phyloP scores from a whole-genome alignment of 495 filamentous ascomycete species.

The Alectoria sarmentosa region DNA sequence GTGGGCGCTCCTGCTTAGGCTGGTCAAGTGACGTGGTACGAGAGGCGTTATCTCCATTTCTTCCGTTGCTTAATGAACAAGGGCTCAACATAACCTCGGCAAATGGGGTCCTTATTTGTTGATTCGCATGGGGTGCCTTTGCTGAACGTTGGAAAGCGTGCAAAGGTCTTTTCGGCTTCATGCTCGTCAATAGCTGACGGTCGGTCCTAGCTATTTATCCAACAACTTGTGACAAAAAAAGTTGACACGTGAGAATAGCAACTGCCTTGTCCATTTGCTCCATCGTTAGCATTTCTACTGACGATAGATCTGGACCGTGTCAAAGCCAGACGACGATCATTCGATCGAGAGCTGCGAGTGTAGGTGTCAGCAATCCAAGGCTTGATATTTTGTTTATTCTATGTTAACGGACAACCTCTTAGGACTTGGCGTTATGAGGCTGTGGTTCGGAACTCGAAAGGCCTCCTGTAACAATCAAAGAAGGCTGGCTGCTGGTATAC shows the following conservation, averaged over 20 bases:
- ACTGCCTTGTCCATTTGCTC: neutral
- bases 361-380: neutral
- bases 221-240: neutral
- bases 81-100: neutral
- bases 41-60: neutral
- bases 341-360: neutral
- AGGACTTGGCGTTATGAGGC: too few species aligned
- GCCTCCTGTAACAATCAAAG: too few species aligned
- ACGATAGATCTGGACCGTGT: neutral
- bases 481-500: too few species aligned
- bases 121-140: neutral
- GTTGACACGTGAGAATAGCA: neutral
- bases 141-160: neutral
- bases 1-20: neutral
- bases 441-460: too few species aligned
- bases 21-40: neutral
- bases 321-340: neutral
- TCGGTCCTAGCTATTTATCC: neutral
- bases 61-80: neutral
- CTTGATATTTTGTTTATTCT: too few species aligned
- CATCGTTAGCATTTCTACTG: neutral
- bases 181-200: neutral
- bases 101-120: too few species aligned
- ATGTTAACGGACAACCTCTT: too few species aligned
- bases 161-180: neutral